Evolutionary conservation across 805 yeast species (phyloP), one percentile per base, ranked within the genome.

Genomic region (Lipomyces oligophaga): DNA sequence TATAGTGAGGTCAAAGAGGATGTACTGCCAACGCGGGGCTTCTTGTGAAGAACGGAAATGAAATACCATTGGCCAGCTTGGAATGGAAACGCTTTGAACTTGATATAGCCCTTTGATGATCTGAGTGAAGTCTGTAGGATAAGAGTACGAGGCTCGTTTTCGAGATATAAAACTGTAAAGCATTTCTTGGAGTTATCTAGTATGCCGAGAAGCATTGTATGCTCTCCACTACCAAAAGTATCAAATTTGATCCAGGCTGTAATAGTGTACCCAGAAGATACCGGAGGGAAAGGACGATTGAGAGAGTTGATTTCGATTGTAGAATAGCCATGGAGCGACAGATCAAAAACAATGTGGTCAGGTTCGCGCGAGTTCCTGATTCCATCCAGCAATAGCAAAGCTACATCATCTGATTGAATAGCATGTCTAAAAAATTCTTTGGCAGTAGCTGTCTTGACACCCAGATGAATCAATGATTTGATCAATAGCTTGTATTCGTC

Each of bases 21-120:
- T 4, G 55, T 43, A 19, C 52, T 48, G n/a, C n/a, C n/a, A 30
- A 58, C 55, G 6, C 58, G 42, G 3, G 57, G 44, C 26, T 48
- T 45, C 25, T 53, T 52, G 38, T 58, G 61, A 6, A 41, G 37
- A 21, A 58, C 24, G 20, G 45, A 52, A 6, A 58, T 28, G 47
- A 56, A 58, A 22, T 58, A 53, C 58, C 61, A 56, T 24, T 33
- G 27, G 5, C 56, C 56, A n/a, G 49, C 41, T 21, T 55, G 51
- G 21, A 58, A 52, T 10, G 30, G 37, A 11, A 38, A 34, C n/a
- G 44, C 31, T 41, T 48, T 58, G 37, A 58, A 58, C 24, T 54
- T 20, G 2, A 44, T 52, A 5, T 57, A 46, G 3, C 54, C 52
- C n/a, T 56, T 24, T n/a, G 43, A 32, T 2, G 56, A 50, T 5